Evolutionary conservation across 1,284 basidiomycete genomes (phyloP).

Genomic region (Trametes pubescens): DNA sequence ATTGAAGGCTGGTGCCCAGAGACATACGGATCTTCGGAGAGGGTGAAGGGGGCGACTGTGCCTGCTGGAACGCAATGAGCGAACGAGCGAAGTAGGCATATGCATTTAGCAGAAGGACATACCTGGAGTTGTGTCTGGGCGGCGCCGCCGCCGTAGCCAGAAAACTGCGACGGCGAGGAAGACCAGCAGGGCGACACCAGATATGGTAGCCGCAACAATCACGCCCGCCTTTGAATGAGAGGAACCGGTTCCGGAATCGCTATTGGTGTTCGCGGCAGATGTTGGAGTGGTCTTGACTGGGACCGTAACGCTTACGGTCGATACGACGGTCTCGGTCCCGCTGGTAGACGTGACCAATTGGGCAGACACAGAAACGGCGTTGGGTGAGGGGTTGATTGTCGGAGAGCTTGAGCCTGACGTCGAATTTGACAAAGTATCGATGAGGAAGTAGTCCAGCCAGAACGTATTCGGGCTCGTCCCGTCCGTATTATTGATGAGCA

Average conservation of each 20-base stretch:
- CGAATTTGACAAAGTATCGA: background rate
- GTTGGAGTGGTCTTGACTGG: background rate
- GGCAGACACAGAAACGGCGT: background rate
- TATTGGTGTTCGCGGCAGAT: background rate
- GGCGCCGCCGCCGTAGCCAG: background rate
- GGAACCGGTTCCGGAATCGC: background rate
- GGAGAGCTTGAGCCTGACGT: background rate
- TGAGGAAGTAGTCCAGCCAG: constrained; percentile 34
- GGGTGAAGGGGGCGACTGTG: background rate
- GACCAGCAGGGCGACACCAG: background rate
- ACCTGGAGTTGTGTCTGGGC: background rate
- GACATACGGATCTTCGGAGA: background rate
- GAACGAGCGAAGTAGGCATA: background rate
- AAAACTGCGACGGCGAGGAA: background rate
- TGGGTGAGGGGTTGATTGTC: background rate
- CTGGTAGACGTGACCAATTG: background rate
- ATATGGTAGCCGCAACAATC: background rate
- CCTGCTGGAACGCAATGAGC: background rate
- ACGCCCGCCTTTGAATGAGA: background rate
- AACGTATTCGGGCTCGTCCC: constrained; percentile 32
- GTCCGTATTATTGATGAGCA: constrained; percentile 34
- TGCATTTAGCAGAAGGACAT: background rate
- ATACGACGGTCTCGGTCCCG: background rate
- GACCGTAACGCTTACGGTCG: background rate
- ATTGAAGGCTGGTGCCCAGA: background rate